Conservation (phyloP, 2,329 filamentous ascomycete genomes). For the Epicoccum sorghinum region DNA sequence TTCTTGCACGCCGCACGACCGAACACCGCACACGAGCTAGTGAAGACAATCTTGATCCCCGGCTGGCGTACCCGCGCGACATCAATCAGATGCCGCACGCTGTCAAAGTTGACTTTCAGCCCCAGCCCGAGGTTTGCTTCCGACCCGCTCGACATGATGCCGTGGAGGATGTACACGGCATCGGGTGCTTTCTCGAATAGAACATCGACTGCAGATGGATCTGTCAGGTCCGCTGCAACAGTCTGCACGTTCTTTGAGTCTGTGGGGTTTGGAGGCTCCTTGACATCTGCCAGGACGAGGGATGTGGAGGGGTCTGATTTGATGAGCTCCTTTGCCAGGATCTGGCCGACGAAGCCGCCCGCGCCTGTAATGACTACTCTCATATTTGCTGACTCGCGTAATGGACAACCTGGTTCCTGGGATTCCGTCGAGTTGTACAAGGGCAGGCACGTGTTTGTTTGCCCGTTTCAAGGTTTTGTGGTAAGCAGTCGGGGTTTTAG, state of each 20-base stretch:
- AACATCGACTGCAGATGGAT: slow-evolving; percentile 29
- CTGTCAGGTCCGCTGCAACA: slow-evolving; percentile 61
- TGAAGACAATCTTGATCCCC: slow-evolving; percentile 65
- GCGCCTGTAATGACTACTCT: slow-evolving; percentile 68
- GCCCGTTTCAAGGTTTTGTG: not conserved
- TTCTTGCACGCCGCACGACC: slow-evolving; percentile 60
- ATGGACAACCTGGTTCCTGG: too few relatives aligned
- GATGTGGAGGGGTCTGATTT: slow-evolving; percentile 52
- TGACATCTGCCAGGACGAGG: slow-evolving; percentile 64
- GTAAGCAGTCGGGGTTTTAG: not conserved
- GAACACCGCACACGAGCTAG: slow-evolving; percentile 68
- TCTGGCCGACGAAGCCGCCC: slow-evolving; percentile 69
- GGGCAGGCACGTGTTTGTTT: not conserved
- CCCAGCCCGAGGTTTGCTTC: slow-evolving; percentile 67
- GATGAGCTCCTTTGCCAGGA: slow-evolving; percentile 63
- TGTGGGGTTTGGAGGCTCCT: slow-evolving; percentile 56
- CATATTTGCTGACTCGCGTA: slow-evolving; percentile 23
- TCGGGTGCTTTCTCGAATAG: slow-evolving; percentile 39
- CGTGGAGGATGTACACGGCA: slow-evolving; percentile 65
- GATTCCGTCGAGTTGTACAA: not conserved
- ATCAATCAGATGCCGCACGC: slow-evolving; percentile 62
- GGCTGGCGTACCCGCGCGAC: slow-evolving; percentile 57
- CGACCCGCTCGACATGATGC: slow-evolving; percentile 70
- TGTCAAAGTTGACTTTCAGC: slow-evolving; percentile 66
- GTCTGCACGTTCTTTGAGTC: slow-evolving; percentile 57